Evolutionary conservation across 2,329 filamentous ascomycete genomes (phyloP).

Genomic region (Microsporum canis): DNA sequence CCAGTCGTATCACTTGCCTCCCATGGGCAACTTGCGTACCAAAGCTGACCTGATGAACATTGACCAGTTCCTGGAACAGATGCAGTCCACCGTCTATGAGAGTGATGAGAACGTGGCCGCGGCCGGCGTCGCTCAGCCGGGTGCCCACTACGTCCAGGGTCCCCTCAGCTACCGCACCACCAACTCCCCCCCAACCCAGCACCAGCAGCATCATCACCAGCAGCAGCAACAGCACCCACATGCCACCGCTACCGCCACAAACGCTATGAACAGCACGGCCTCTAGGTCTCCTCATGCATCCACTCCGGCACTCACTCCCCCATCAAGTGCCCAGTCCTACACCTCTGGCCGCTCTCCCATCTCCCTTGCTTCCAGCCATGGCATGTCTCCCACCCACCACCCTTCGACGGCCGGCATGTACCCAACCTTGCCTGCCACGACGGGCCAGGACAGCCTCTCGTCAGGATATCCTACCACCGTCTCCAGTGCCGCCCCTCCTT

Average conservation of each 20-base stretch:
- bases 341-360: conserved; percentile 51
- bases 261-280: conserved; percentile 21
- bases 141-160: conserved; percentile 52
- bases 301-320: conserved; percentile 53
- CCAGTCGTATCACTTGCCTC: conserved; percentile 73
- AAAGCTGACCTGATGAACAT: conserved; percentile 91
- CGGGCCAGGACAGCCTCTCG: conserved; percentile 45
- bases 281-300: conserved; percentile 39
- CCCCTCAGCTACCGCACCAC: conserved; percentile 44
- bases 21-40: conserved; percentile 77
- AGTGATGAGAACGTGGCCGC: conserved; percentile 71
- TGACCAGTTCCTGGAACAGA: conserved; percentile 88
- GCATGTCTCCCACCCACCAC: conserved; percentile 39
- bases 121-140: conserved; percentile 64
- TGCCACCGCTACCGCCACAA: conserved; percentile 29
- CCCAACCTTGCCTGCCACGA: conserved; percentile 49
- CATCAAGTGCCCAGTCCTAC: conserved; percentile 52
- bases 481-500: conserved; percentile 49
- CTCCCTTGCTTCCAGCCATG: conserved; percentile 41
- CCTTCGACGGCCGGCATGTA: conserved; percentile 45
- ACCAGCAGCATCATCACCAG: conserved; percentile 21
- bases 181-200: conserved; percentile 41
- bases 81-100: conserved; percentile 93
- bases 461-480: conserved; percentile 40
- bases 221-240: conserved; percentile 16